Base-by-base conservation (phyloP, 2,329 filamentous ascomycete genomes). In the Camptophora hylomeconis region DNA sequence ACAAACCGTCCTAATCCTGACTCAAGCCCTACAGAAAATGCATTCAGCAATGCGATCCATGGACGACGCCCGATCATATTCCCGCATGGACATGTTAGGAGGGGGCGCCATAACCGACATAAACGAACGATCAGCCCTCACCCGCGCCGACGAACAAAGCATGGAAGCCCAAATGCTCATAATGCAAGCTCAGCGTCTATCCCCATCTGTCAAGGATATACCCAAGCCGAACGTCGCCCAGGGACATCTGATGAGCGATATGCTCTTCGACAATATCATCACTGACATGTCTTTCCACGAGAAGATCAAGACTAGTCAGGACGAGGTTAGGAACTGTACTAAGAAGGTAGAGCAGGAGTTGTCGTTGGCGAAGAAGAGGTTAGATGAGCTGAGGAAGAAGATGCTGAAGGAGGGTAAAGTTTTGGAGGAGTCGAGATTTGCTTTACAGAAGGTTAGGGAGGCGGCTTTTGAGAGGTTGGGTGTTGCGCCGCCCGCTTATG, bases 241-340 rank as follows among this genome's bases (percentile, higher is more conserved):
- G 21, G 61, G 62, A 1, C 54, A 47, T 30, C 51, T 67, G 9
- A 54, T 69, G 45, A 53, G 52, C 5, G 65, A 70, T 35, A 52
- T 70, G 2, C 52, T 69, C n/a, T 69, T 69, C 39, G 63, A 70
- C 40, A 69, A 67, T 27, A 58, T 68, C 33, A 65, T 66, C 40
- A 57, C 54, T 6, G 65, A 70, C 33, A 58, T 63, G 51, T 54
- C 55, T 3, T 67, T 69, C 45, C 63, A 65, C 36, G 53, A 65
- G 8, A 57, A 66, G 45, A 63, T 72, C 35, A 60, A 65, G 40
- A 13, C 17, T 19, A 16, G 16, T 17, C 24, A 23, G 12, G n/a
- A 10, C 10, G 24, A 23, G 15, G 8, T 14, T 5, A 24, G 20
- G 13, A 23, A 21, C n/a, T 12, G 20, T 11, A 8, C 11, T 17